Evolutionary conservation across 176 grass and related monocot genomes (phyloP), one percentile per base, ranked within the genome.

Genomic region (Phoenix dactylifera): DNA sequence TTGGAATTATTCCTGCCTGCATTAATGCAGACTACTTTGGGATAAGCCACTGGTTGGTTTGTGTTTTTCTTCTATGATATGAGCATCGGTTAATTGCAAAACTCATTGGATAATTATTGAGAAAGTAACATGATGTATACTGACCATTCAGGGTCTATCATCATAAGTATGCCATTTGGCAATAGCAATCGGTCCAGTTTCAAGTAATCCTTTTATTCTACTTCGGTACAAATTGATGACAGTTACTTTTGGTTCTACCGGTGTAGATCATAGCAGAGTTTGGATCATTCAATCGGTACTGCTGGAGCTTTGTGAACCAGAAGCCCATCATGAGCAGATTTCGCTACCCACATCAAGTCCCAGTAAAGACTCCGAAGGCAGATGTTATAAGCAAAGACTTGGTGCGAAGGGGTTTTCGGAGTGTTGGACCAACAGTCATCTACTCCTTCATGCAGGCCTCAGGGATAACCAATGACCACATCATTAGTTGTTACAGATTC

Each of bases 401-500:
- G 69, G 32, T 98, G 22, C 61, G 77, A 75, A 82, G 87, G 55
- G 93, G 87, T 22, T 82, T 92, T 66, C 76, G 84, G 28, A 81
- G 93, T 17, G 93, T 98, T 49, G 84, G 87, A 6, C 82, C 84
- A 4, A 89, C 84, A 0, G 76, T 92, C 6, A 75, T 92, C 70
- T 92, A 98, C 71, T 98, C 82, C 64, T 98, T 98, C 73, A 92
- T 92, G 87, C 93, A 98, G 71, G 93, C 66, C 53, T 87, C 93
- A 35, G 93, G 93, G 20, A 74, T 92, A 20, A 88, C 84, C 52
- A 92, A 89, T 54, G 84, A 98, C 55, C 93, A 98, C 77, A 81
- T 98, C 30, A 76, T 78, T 66, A 71, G 70, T 74, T 92, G 93
- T 65, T 98, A 83, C 81, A 73, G 84, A 30, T 88, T 82, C 18